These are phyloP conservation scores for Lepidium aucheri DNA, from an alignment of 345 rosid species.

Conservation along the genomic window DNA sequence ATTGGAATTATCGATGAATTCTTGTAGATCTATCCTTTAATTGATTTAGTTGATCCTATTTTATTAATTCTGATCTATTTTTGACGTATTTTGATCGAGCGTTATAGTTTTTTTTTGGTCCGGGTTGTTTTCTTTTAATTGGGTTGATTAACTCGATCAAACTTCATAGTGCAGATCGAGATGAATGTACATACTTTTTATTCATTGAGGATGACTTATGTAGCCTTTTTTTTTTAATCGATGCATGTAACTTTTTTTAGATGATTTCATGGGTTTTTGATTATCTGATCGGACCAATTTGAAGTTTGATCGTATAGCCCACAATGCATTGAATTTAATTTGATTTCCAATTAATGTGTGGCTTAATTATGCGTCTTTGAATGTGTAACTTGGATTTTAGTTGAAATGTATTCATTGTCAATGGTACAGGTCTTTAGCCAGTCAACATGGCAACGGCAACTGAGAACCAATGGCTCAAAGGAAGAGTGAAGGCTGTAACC, in stretches of 20 bases:
- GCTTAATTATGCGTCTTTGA: not conserved
- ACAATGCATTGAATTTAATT: not conserved
- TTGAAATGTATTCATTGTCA: not conserved
- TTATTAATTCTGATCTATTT: not conserved
- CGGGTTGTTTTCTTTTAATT: not conserved
- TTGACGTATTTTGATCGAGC: not conserved
- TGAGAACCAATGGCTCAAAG: slow-evolving; percentile 51
- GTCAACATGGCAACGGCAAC: slow-evolving; percentile 37
- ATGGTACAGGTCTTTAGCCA: slow-evolving; percentile 28
- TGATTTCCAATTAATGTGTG: not conserved
- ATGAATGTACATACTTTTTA: slow-evolving; percentile 1
- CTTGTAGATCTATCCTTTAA: slow-evolving; percentile 14
- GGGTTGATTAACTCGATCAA: not conserved
- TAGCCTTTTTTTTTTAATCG: not conserved
- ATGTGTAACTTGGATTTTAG: not conserved
- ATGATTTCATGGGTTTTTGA: not conserved
- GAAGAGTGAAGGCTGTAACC: slow-evolving; percentile 75
- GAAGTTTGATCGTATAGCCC: not conserved
- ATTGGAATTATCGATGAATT: not conserved
- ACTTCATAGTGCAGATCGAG: slow-evolving; percentile 10
- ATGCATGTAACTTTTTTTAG: slow-evolving; percentile 16
- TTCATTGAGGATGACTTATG: not conserved
- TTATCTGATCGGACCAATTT: not conserved
- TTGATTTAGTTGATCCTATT: not conserved
- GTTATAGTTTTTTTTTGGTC: not conserved